Conservation (phyloP, 495 filamentous ascomycete genomes). For the Trichoderma asperelloides region DNA sequence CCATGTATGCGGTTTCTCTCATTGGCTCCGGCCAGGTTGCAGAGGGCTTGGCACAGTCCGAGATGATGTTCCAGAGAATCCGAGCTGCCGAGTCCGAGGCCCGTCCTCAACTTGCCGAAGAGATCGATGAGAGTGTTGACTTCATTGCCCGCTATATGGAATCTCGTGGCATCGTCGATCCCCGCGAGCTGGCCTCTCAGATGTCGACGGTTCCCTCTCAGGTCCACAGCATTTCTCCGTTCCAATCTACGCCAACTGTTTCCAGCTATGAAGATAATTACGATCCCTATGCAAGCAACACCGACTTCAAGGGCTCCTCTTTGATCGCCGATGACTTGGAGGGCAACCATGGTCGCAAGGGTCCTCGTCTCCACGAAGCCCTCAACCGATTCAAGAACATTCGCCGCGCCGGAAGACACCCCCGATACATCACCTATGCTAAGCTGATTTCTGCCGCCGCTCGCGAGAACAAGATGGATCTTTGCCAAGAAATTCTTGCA, state of each 20-base stretch:
- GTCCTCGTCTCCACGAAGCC: conserved; percentile 68
- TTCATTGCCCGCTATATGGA: conserved; percentile 75
- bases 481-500: conserved; percentile 75
- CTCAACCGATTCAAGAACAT: conserved; percentile 80
- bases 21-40: conserved; percentile 71
- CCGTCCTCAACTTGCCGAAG: conserved; percentile 52
- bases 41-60: conserved; percentile 64
- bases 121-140: conserved; percentile 80
- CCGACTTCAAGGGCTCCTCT: conserved; percentile 85
- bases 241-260: conserved; percentile 25
- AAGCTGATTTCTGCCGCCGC: conserved; percentile 89
- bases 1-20: conserved; percentile 78
- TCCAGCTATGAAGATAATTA: conserved; percentile 62
- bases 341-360: conserved; percentile 55
- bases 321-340: conserved; percentile 85
- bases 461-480: conserved; percentile 65
- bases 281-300: conserved; percentile 82
- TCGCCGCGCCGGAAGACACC: conserved; percentile 82
- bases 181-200: conserved; percentile 30
- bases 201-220: conserved; percentile 20
- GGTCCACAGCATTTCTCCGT: conserved; percentile 26
- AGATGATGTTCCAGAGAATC: conserved; percentile 75
- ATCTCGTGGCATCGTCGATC: conserved; percentile 34
- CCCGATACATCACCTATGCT: conserved; percentile 89
- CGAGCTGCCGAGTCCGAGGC: conserved; percentile 42